Conservation (phyloP, 1,139 yeast genomes). For the Blastobotrys buckinghamii region DNA sequence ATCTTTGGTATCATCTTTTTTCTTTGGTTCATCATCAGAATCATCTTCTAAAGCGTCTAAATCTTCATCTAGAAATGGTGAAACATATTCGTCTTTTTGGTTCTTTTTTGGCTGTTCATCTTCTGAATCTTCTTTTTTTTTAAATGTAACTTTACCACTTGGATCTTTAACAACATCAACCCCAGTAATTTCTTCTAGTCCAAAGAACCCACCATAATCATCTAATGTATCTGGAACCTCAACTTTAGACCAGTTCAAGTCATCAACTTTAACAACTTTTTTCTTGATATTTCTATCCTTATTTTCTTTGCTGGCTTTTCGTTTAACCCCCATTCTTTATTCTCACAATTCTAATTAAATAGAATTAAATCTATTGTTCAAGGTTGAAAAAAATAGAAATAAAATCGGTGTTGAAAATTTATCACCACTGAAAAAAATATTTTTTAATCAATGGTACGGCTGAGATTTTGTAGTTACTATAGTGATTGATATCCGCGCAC, state of each 20-base stretch:
- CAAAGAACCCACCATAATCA: conserved; percentile 86
- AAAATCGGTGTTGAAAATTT: not conserved
- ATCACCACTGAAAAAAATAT: no score
- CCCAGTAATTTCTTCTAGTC: conserved; percentile 90
- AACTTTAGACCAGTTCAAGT: conserved; percentile 67
- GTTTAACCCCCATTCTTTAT: not conserved
- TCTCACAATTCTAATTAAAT: conserved; percentile 3
- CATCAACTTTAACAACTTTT: conserved; percentile 21
- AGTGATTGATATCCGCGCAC: no score
- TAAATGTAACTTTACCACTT: conserved; percentile 34
- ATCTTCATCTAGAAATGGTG: conserved; percentile 8
- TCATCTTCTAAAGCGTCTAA: not conserved
- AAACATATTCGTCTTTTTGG: conserved; percentile 2
- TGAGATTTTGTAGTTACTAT: no score
- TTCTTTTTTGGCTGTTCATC: conserved; percentile 11
- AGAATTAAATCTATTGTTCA: not conserved
- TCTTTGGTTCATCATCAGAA: conserved; percentile 10
- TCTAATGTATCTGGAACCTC: conserved; percentile 71
- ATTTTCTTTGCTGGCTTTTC: no score
- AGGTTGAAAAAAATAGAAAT: not conserved
- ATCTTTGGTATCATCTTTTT: conserved; percentile 14
- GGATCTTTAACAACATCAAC: conserved; percentile 53
- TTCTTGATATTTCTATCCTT: not conserved
- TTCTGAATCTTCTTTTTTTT: conserved; percentile 19
- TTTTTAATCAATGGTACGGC: no score